Base-by-base conservation (phyloP, 1,284 basidiomycete genomes). In the Trametes pubescens region DNA sequence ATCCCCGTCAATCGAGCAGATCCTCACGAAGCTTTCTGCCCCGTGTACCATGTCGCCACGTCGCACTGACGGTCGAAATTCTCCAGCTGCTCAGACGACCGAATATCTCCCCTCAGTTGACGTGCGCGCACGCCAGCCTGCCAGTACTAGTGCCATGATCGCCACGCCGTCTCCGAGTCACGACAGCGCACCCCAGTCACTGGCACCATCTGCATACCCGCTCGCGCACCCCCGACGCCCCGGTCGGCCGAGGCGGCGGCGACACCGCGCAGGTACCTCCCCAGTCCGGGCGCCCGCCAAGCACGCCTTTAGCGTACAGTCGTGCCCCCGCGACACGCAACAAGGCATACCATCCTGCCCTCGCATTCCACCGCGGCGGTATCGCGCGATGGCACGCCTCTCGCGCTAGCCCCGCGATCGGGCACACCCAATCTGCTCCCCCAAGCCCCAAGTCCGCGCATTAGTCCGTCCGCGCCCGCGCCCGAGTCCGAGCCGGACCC, bases 1-100 rank as follows among this genome's bases (percentile, higher is more conserved):
- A 58, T 58, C 34, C 22, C 52, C 48, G 59, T 43, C 59, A 61
- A 55, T 49, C 37, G 26, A 52, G 62, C 62, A 60, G 63, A 64
- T 64, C 55, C 51, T 44, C 38, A 24, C 52, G 35, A 51, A 32
- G 35, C 46, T 43, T 53, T 58, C 46, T 22, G 7, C 43, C n/a
- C n/a, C n/a, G n/a, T n/a, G n/a, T n/a, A n/a, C n/a, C 43, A 4
- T 34, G 9, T 26, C 40, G 51, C 26, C 37, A 26, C 53, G 26
- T 34, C 53, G 24, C 9, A 9, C 53, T 16, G 14, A 13, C 53
- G n/a, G n/a, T n/a, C n/a, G 18, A 8, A 13, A 18, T 38, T 8
- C 2, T 18, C 35, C 10, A 35, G 22, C 10, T 21, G n/a, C 24
- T 22, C 37, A 46, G 44, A n/a, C 40, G 18, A 43, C 43, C 51